phyloP scores from a whole-genome alignment of 305 asterid species.

The Ilex paraguariensis region DNA sequence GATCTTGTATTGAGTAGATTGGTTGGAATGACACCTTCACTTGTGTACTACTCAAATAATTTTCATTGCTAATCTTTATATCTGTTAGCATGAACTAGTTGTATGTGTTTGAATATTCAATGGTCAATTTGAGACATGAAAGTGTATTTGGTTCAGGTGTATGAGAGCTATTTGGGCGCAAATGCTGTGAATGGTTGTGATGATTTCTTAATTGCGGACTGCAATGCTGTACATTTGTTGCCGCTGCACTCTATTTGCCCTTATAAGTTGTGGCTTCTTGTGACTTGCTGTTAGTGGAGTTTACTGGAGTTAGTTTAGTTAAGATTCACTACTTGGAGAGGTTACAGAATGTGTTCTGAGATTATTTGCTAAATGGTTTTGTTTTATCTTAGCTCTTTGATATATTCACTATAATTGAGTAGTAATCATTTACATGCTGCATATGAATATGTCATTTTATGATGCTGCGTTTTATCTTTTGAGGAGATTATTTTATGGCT shows the following conservation, averaged over 20 bases:
- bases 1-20: not conserved
- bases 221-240: slow-evolving; percentile 31
- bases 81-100: slow-evolving; percentile 3
- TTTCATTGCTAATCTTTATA: slow-evolving; percentile 1
- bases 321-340: no score
- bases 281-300: no score
- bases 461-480: no score
- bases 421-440: no score
- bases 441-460: no score
- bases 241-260: slow-evolving; percentile 31
- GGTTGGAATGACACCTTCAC: not conserved
- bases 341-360: no score
- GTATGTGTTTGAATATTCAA: slow-evolving; percentile 21
- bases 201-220: slow-evolving; percentile 74
- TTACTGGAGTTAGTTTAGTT: no score
- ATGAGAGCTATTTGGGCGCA: slow-evolving; percentile 85
- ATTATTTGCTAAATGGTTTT: no score
- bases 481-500: no score
- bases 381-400: no score
- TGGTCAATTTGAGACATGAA: slow-evolving; percentile 36
- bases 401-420: no score
- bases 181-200: slow-evolving; percentile 80
- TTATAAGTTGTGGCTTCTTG: slow-evolving; percentile 1
- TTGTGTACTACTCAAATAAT: slow-evolving; percentile 3
- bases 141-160: slow-evolving; percentile 72